phyloP scores from a whole-genome alignment of 306 rosid genomes.

The Cajanus cajan region DNA sequence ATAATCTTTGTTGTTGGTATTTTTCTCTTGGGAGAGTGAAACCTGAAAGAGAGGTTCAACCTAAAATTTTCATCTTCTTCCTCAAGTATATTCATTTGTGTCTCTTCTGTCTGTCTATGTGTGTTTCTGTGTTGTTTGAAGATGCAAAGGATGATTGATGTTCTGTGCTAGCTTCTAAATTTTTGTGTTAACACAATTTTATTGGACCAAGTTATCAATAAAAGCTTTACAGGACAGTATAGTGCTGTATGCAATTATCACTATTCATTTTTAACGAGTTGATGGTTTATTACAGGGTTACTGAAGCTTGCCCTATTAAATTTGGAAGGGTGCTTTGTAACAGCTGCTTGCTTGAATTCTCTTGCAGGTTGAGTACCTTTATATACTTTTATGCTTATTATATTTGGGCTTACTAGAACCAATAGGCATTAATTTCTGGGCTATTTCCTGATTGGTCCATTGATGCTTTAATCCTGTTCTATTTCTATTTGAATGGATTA shows the following conservation, averaged over 20 bases:
- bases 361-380: constrained; percentile 71
- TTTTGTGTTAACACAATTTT: constrained; percentile 21
- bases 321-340: constrained; percentile 90
- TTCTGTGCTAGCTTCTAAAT: background rate
- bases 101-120: background rate
- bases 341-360: constrained; percentile 78
- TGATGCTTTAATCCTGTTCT: background rate
- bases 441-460: background rate
- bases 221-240: background rate
- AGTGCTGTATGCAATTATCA: background rate
- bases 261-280: background rate
- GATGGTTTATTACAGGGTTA: constrained; percentile 58
- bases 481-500: background rate
- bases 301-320: constrained; percentile 71
- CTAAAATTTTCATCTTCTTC: constrained; percentile 9
- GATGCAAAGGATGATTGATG: background rate
- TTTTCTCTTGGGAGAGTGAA: constrained; percentile 2
- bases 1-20: constrained; percentile 5
- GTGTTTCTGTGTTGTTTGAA: background rate
- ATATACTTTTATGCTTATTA: constrained; percentile 6
- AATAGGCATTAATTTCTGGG: background rate
- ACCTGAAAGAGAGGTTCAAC: constrained; percentile 9
- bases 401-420: constrained; percentile 1
- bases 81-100: background rate
- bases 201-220: constrained; percentile 6